Evolutionary conservation across 805 yeast species (phyloP).

Genomic region (Torulaspora delbrueckii): DNA sequence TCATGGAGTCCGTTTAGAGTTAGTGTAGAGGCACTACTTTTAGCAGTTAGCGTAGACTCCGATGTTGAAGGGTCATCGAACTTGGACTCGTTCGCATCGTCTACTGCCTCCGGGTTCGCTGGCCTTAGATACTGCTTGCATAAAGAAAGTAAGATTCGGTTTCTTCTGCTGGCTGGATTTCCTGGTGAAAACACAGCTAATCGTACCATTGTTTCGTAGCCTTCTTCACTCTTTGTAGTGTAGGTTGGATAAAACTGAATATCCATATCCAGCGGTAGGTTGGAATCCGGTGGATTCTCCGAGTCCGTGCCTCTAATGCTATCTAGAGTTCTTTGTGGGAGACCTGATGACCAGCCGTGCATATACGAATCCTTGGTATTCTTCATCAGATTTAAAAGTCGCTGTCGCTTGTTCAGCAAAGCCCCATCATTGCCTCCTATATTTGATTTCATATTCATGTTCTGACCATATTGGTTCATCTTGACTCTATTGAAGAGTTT

Average conservation of each 20-base stretch:
- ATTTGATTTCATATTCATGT: constrained; percentile 1
- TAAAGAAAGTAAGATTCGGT: constrained; percentile 59
- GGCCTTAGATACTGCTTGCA: constrained; percentile 49
- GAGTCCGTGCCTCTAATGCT: constrained; percentile 29
- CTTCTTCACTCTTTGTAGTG: constrained; percentile 36
- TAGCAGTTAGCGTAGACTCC: constrained; percentile 10
- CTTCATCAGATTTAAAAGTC: constrained; percentile 47
- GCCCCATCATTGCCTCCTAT: constrained; percentile 3
- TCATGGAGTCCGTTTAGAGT: neutral
- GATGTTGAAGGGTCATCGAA: constrained; percentile 9
- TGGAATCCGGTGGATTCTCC: constrained; percentile 23
- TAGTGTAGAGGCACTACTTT: constrained; percentile 3
- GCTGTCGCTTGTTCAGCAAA: constrained; percentile 38
- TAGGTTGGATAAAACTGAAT: constrained; percentile 59
- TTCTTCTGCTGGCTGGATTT: constrained; percentile 56
- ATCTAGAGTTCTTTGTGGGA: constrained; percentile 46
- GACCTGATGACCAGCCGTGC: constrained; percentile 47
- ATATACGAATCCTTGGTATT: constrained; percentile 54
- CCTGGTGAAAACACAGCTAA: constrained; percentile 75
- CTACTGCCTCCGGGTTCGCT: constrained; percentile 5
- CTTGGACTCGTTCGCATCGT: constrained; percentile 6
- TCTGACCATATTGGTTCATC: constrained; percentile 11
- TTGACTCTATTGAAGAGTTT: constrained; percentile 6
- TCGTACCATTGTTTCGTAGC: constrained; percentile 54
- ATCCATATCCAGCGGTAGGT: constrained; percentile 53